Evolutionary conservation across 169 alveolate genomes (phyloP).

Genomic region (Plasmodium fragile): DNA sequence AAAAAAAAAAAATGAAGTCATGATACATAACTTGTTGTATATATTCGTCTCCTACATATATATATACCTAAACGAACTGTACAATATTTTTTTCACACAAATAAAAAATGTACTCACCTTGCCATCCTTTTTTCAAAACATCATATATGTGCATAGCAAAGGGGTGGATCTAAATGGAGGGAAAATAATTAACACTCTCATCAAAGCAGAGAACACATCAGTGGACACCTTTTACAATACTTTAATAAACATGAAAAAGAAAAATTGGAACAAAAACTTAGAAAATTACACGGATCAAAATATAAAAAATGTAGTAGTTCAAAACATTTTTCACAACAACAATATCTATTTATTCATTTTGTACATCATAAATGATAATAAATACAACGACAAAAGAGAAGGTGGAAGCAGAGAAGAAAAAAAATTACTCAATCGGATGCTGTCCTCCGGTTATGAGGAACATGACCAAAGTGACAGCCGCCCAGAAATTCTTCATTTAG

Average conservation of each 20-base stretch:
- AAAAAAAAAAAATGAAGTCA: constrained; percentile 61
- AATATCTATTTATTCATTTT: constrained; percentile 59
- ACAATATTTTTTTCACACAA: constrained; percentile 54
- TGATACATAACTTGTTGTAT: constrained; percentile 51
- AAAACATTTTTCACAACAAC: constrained; percentile 62
- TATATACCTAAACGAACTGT: constrained; percentile 55
- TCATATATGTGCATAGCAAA: constrained; percentile 36
- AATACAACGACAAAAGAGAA: constrained; percentile 19
- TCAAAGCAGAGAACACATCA: neutral
- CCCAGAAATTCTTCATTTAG: neutral
- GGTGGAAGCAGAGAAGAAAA: neutral
- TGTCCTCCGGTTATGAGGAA: neutral
- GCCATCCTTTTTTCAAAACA: constrained; percentile 66
- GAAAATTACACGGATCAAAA: constrained; percentile 53
- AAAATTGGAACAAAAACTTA: constrained; percentile 33
- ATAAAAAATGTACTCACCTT: constrained; percentile 41
- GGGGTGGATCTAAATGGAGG: neutral
- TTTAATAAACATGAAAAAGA: constrained; percentile 22
- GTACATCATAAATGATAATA: constrained; percentile 59
- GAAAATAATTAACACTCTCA: neutral
- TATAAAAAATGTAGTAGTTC: constrained; percentile 52
- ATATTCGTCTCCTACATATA: constrained; percentile 57
- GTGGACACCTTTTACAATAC: constrained; percentile 7
- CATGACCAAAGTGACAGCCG: neutral
- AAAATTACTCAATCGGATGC: neutral